Base-by-base conservation (phyloP, 164 flowering plant species). In the Euptelea pleiosperma region DNA sequence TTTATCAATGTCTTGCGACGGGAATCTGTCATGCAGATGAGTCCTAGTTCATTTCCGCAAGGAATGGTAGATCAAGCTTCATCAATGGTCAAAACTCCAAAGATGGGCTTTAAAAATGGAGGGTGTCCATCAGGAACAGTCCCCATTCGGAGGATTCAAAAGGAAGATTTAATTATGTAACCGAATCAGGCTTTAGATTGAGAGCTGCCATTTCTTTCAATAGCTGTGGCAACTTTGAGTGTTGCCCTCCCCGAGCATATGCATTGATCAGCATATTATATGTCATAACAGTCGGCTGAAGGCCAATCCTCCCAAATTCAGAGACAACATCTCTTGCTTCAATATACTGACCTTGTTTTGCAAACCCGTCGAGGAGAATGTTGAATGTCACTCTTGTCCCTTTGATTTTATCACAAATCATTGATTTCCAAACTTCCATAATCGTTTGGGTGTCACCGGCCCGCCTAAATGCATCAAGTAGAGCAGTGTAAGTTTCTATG, bases 261-360 rank as follows among this genome's bases (percentile, higher is more conserved):
- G 96, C 96, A 74, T 92, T 92, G 73, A 87, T 86, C 63, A 89
- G 73, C 91, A 92, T 89, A 62, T 92, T 92, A 71, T 85, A 92
- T 39, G 96, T 87, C 86, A 89, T 76, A 47, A 92, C 82, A 11
- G 90, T 84, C 50, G 96, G 93, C 35, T 70, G 79, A 44, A 81
- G 52, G 4, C 98, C 96, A 48, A 82, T 68, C 75, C 73, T 89
- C 57, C 85, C 89, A 63, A 84, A 89, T 63, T 89, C 96, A 55
- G 73, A 78, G 4, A 92, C 72, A 39, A 86, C 91, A 62, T 92
- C 98, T 58, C 94, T 80, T 34, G 96, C 96, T 70, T 92, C 90
- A 16, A 52, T 34, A 57, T 87, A 89, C 16, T 62, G 80, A 55
- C 98, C 98, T 66, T 92, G 96, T 65, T 89, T 92, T 22, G 96